Evolutionary conservation across 345 rosid genomes (phyloP), one percentile per base, ranked within the genome.

Genomic region (Aurinia saxatilis): DNA sequence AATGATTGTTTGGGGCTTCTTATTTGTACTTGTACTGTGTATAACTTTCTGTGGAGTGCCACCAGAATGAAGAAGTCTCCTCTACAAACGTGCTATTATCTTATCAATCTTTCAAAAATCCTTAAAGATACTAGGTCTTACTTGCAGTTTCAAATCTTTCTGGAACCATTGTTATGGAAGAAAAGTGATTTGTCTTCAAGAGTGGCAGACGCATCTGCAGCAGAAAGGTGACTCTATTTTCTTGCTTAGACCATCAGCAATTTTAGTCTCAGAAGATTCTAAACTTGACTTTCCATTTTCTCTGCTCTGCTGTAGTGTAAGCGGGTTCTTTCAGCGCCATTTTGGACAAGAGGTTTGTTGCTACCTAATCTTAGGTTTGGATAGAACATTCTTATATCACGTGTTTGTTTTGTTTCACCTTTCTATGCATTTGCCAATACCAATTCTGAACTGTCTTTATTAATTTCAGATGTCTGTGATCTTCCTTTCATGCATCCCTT

Each of bases 141-240:
- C 27, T 64, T 82, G 66, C 82, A 88, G 92, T 45, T 83, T 71
- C 80, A 80, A 66, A 73, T 88, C 51, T 74, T 88, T 55, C 37
- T 86, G 69, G 93, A 88, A 66, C 96, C 90, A 15, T 72, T 88
- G 67, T 59, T 85, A 47, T 88, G 96, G 96, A 85, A 81, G 82
- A 82, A 75, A 71, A 73, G 64, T 3, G 80, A 68, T 54, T 65
- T 30, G 7, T 39, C 74, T 10, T 65, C 88, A 56, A 70, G 71
- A 66, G 76, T 58, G 11, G 47, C 75, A 46, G 77, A 71, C 48
- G 57, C 68, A 42, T 37, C 73, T 79, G 49, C 54, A 16, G 59
- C 58, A 9, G 90, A 84, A 57, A 85, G 96, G 93, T 84, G 37
- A 61, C 52, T 53, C 16, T 34, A 44, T 31, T 42, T n/a, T 48